A percentile compares a stretch with the other conserved stretches of the same genome.
Conservation (phyloP, 441 rosid species). For the Euphorbia corollata region DNA sequence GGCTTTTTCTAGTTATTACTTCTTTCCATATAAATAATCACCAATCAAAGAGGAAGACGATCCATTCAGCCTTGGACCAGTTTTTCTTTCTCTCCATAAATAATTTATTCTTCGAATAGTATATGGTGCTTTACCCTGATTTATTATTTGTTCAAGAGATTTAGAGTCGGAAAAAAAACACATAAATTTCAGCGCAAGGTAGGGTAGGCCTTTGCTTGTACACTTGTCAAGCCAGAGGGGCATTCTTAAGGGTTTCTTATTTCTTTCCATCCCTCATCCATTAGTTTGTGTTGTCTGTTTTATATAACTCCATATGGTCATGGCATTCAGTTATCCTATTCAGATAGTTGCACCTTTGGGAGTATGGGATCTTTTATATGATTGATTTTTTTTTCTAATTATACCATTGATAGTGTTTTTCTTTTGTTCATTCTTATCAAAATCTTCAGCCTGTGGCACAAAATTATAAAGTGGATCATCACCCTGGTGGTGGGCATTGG, state of each 20-base stretch:
- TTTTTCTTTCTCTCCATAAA: not conserved
- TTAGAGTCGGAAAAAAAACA: not conserved
- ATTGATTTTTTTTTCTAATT: no score
- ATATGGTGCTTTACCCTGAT: not conserved
- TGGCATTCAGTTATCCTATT: no score
- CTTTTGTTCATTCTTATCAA: not conserved
- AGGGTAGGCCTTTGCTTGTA: not conserved
- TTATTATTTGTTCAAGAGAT: not conserved
- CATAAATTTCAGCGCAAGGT: not conserved
- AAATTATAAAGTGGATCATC: conserved; percentile 81
- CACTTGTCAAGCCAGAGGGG: not conserved
- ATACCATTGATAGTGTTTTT: no score
- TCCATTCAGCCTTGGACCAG: not conserved
- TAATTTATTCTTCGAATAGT: not conserved
- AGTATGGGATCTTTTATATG: no score
- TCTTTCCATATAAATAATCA: not conserved
- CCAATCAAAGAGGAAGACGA: conserved; percentile 1
- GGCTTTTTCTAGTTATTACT: not conserved
- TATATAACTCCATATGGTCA: not conserved
- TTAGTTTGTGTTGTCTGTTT: not conserved
- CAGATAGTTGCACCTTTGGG: no score
- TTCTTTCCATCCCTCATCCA: not conserved
- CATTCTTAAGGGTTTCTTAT: not conserved
- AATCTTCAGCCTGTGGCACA: conserved; percentile 21
- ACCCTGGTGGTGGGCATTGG: conserved; percentile 99